phyloP scores from a whole-genome alignment of 2,329 filamentous ascomycete genomes.

The Bipolaris victoriae region DNA sequence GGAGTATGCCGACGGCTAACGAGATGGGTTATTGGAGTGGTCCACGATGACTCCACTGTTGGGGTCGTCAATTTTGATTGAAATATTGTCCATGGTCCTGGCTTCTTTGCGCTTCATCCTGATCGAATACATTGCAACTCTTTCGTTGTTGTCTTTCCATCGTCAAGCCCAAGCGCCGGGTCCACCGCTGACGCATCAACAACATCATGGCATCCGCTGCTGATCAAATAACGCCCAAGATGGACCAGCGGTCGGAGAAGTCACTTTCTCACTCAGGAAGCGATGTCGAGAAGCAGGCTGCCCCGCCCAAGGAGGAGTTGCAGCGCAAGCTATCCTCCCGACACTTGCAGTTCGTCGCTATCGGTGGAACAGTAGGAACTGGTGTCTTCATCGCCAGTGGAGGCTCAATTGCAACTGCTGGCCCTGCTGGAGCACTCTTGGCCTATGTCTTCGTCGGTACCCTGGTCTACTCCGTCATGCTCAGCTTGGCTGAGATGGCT shows the following conservation, averaged over 20 bases:
- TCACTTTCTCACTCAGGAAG: constrained; percentile 36
- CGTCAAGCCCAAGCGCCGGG: constrained; percentile 19
- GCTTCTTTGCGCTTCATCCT: constrained; percentile 21
- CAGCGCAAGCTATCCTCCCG: constrained; percentile 47
- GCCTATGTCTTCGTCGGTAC: constrained; percentile 63
- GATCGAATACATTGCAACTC: constrained; percentile 21
- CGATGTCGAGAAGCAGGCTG: constrained; percentile 47
- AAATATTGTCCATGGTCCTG: constrained; percentile 30
- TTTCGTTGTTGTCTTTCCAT: constrained; percentile 15
- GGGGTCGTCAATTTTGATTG: constrained; percentile 19
- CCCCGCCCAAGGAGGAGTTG: constrained; percentile 33
- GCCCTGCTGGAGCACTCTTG: constrained; percentile 56
- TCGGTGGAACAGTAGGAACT: constrained; percentile 57
- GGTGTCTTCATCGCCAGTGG: constrained; percentile 62
- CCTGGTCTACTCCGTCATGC: constrained; percentile 78
- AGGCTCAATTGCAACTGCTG: constrained; percentile 54
- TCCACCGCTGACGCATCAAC: constrained; percentile 13
- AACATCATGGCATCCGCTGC: constrained; percentile 36
- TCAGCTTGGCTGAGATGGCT: constrained; percentile 69
- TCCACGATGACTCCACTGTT: constrained; percentile 28
- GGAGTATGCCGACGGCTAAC: constrained; percentile 35
- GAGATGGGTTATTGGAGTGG: constrained; percentile 22
- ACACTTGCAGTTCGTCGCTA: constrained; percentile 50
- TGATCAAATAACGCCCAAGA: constrained; percentile 36
- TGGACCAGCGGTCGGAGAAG: constrained; percentile 40